Base-by-base conservation (phyloP, 257 asterid genomes). In the Primulina tabacum region DNA sequence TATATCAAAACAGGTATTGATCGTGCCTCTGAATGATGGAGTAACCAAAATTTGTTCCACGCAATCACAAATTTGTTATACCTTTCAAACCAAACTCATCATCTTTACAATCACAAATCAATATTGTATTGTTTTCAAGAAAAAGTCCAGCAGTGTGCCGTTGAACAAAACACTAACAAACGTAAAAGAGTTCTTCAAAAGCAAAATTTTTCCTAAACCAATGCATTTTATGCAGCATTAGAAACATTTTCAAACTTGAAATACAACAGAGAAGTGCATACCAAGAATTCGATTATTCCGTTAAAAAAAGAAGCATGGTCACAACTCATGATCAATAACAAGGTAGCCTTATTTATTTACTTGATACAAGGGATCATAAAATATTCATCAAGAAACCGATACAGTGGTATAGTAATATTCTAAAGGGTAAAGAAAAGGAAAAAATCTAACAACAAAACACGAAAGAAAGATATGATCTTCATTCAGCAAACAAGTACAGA, bases 401-500 rank as follows among this genome's bases (percentile, higher is more conserved):
- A 65, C 74, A 80, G 65, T 58, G 62, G 9, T 34, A 34, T 65
- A 66, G 75, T 75, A 71, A 69, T 62, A 77, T 71, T 58, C 70
- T 29, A 70, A 71, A 78, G 72, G 72, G 40, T 38, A 70, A 12
- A 58, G 60, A 7, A 65, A 58, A 60, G 38, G 38, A 64, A 62
- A 16, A 32, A 17, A 63, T 35, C 53, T 26, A 63, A 33, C n/a
- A 62, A 62, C 50, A 33, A 35, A n/a, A 5, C 20, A 62, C 60
- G n/a, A 8, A 75, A 60, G 24, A 17, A 67, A 75, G 64, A 66
- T 12, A 28, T 7, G 72, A 65, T 73, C 65, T 58, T 80, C 77
- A 72, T 55, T 82, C 78, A 75, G 62, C 64, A 29, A 73, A 62
- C 66, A 73, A 73, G 72, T 47, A 35, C 30, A 57, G 64, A 65